These are phyloP conservation scores for Saccharomyces pastorianus DNA, from an alignment of 1,139 yeast species.

Conservation along the genomic window DNA sequence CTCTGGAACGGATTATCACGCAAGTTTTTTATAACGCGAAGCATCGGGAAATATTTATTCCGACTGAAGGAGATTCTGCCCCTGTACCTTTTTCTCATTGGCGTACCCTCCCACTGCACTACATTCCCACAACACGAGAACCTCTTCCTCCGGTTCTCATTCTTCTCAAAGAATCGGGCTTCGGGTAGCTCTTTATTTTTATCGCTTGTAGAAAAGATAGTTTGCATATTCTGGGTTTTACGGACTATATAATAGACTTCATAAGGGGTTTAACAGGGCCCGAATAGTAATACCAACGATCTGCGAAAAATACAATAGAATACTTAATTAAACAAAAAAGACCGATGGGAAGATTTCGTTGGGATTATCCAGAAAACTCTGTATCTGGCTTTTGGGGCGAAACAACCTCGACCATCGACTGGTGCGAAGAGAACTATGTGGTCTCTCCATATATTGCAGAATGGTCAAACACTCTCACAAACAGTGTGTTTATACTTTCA, in stretches of 20 bases:
- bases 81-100: background rate
- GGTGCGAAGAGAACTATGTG: conserved; percentile 93
- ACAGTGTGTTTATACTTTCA: conserved; percentile 55
- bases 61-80: background rate
- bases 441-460: conserved; percentile 75
- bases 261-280: background rate
- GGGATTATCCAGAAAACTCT: conserved; percentile 30
- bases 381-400: conserved; percentile 31
- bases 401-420: conserved; percentile 63
- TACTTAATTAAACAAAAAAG: background rate
- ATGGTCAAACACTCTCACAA: conserved; percentile 71
- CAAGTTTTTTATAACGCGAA: background rate
- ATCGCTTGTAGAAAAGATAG: background rate
- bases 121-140: background rate
- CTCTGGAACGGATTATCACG: background rate
- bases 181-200: background rate
- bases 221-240: background rate
- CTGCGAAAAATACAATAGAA: background rate
- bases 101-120: background rate
- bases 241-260: background rate
- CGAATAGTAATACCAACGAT: background rate
- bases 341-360: conserved; percentile 8
- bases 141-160: background rate
- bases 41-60: background rate
- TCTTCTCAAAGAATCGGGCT: background rate